Evolutionary conservation across 208 protist species (phyloP), one percentile per base, ranked within the genome.

Genomic region (Kentomonas sorsogonicus): DNA sequence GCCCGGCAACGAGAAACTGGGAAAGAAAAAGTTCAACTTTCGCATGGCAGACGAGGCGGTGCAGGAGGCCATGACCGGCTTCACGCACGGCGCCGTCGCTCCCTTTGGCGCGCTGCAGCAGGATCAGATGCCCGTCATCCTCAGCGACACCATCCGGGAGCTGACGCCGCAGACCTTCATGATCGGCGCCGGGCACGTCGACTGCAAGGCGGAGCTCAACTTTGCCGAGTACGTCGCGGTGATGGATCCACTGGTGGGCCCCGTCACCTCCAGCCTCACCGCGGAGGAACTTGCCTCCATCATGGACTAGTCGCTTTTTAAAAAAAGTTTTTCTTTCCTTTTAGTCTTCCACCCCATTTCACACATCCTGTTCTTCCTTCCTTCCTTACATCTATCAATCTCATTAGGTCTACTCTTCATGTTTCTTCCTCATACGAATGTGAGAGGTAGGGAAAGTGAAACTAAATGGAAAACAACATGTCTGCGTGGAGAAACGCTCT

Each of bases 11-110:
- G n/a, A n/a, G n/a, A n/a, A n/a, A n/a, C 13, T 91, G 15, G 83
- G 86, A 2, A 94, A 94, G 69, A 90, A 89, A 54, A 90, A 89
- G 53, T 91, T 94, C 54, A 91, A 94, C 66, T 86, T 94, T 52
- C 79, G 86, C 10, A 62, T 91, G 22, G 86, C 86, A 0, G 69
- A 79, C 33, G 65, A 77, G 27, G 68, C 55, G 20, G 64, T 74
- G 50, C 57, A 80, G 36, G 52, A 71, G 33, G 41, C 70, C 57
- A 69, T 90, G 56, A 94, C 80, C 1, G 86, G 86, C 0, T 88
- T 89, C 59, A 48, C 52, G 16, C 74, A 87, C 54, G 82, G 82
- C 22, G 86, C 83, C 0, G 86, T 94, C 22, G 83, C 69, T 0
- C 80, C 86, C 13, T 88, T 94, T 38, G 82, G 83, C 4, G 73